Evolutionary conservation across 169 alveolate species (phyloP), one percentile per base, ranked within the genome.

Genomic region (Plasmodium chabaudi): DNA sequence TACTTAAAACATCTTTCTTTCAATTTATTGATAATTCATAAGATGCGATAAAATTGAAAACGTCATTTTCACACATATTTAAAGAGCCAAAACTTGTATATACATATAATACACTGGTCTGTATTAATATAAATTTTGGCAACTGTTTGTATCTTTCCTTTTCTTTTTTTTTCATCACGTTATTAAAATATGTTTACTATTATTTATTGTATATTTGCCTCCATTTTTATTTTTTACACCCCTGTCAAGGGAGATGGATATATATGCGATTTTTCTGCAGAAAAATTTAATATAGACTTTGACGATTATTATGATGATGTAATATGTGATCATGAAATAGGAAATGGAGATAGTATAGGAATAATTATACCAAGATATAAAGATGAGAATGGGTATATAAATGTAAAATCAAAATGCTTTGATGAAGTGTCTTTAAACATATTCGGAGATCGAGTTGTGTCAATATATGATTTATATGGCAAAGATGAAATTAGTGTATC

Each of bases 241-340:
- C 75, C 77, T 34, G 77, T 75, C 27, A 46, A 56, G 21, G 19
- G 46, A 17, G 21, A 19, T 2, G 88, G 88, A 4, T 75, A 75
- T 39, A 44, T 75, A 47, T 75, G 88, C 19, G 88, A 75, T 15
- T 75, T 75, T 44, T 61, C 88, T 7, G 53, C 88, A 42, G 64
- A 64, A 57, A 75, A 75, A 56, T 63, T 63, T 69, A 75, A 49
- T 56, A 19, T 75, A 53, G 73, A 61, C 44, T 46, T 75, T 53
- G 75, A 47, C 25, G 75, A 61, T 39, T 51, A 75, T 42, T 56
- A 56, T 15, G 72, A 67, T 21, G 88, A 75, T 57, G 75, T 61
- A 5, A 75, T 67, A 53, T 75, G 88, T 59, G 63, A 61, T 12
- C 88, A 75, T 53, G 75, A 75, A 64, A 47, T 75, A 12, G 65